Base-by-base conservation (phyloP, 768 basidiomycete species). In the Steccherinum ochraceum region DNA sequence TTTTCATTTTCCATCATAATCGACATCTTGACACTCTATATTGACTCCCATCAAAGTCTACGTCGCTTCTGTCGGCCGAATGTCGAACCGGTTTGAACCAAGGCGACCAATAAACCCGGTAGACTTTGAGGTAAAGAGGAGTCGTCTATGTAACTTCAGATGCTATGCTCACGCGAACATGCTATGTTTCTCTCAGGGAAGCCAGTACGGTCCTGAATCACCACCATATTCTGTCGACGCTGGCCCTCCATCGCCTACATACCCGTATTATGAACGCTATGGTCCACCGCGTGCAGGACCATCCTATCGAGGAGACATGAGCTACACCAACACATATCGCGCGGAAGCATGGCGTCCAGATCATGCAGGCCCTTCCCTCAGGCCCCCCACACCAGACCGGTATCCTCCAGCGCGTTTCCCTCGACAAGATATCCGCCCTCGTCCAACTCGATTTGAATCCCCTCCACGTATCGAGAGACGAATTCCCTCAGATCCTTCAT, bases 391-490 rank as follows among this genome's bases (percentile, higher is more conserved):
- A 35, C 30, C 30, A 35, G 30, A 35, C 30, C 30, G 30, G 7
- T 35, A 35, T 35, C 30, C 30, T 35, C 30, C 30, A 35, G 30
- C 30, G 16, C 30, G 30, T 35, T 16, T 35, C 7, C 30, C 30
- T 7, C 30, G 30, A 16, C 30, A 7, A 7, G 30, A 35, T 16
- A 35, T 16, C 7, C 30, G 30, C 7, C 30, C 30, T 35, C 30
- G 30, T 16, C 30, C 30, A 16, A 16, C 30, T 7, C 30, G 30
- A 7, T 35, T 35, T 35, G 30, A 35, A 7, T 35, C 30, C 7
- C 30, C 30, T 35, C 30, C 30, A 7, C 30, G 30, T 35, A 16
- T 35, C 30, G 76, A 80, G 27, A 69, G 76, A 56, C 68, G 74
- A 53, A 64, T 67, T 40, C 58, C 69, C 23, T 23, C 40, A 44